phyloP scores from a whole-genome alignment of 768 basidiomycete genomes.

The Boletus coccyginus region DNA sequence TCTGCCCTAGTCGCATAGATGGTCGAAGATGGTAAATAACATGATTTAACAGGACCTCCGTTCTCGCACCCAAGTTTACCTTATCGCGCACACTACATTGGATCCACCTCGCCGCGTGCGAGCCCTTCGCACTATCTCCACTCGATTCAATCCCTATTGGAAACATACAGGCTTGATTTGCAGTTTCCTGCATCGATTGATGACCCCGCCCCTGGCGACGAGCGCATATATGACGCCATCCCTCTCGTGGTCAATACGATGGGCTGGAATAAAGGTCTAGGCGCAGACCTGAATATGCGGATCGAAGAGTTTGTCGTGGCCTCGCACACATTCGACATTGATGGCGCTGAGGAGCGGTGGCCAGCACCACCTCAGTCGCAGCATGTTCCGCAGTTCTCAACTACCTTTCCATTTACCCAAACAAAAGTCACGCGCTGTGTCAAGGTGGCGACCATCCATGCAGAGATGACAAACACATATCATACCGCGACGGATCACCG shows the following conservation, averaged over 20 bases:
- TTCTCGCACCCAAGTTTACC: conserved; percentile 82
- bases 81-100: conserved; percentile 75
- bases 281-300: conserved; percentile 68
- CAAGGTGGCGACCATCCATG: conserved; percentile 45
- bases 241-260: conserved; percentile 94
- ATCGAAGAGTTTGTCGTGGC: conserved; percentile 69
- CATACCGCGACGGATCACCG: conserved; percentile 64
- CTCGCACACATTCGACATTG: conserved; percentile 32
- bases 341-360: conserved; percentile 22
- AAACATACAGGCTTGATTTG: conserved; percentile 68
- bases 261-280: conserved; percentile 96
- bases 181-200: conserved; percentile 42
- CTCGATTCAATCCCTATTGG: conserved; percentile 61
- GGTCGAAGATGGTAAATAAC: not conserved
- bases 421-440: not conserved
- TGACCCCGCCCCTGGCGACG: conserved; percentile 28
- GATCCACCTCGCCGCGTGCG: conserved; percentile 71
- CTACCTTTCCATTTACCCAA: not conserved
- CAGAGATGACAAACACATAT: conserved; percentile 26
- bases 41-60: conserved; percentile 60
- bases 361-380: conserved; percentile 5
- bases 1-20: not conserved
- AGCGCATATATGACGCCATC: conserved; percentile 52
- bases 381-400: conserved; percentile 1
- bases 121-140: conserved; percentile 76